Evolutionary conservation across 768 basidiomycete genomes (phyloP), one percentile per base, ranked within the genome.

Genomic region (Trametes cubensis): DNA sequence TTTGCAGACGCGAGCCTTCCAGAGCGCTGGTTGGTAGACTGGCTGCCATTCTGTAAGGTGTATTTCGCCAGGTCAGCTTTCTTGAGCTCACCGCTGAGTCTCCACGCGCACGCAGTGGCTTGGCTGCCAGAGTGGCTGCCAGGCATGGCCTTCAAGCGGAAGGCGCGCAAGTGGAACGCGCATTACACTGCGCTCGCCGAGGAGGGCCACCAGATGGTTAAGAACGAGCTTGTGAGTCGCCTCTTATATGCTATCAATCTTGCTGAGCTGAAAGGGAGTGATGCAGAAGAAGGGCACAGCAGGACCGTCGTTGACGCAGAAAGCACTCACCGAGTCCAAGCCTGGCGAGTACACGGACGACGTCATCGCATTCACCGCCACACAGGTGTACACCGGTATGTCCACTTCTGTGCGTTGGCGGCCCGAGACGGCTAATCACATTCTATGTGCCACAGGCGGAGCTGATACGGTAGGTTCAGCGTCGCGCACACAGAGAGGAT

Each of bases 41-140:
- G 50, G 55, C 21, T 67, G 14, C 64, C 60, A 7, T 50, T 48
- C 11, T 45, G 66, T 63, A 17, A 46, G 66, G 44, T 18, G 21
- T 7, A 15, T 15, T 6, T 40, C 30, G 5, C 15, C 15, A 7
- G 38, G 6, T 26, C 15, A 5, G 1, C 11, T 20, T 4, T n/a
- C 28, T 3, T 18, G 38, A 20, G 30, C 38, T 38, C 11, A 28
- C 39, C 18, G 47, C 38, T 47, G 30, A 47, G 4, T 15, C 11
- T 3, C 11, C 14, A 40, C 15, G 34, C 10, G n/a, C 14, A 18
- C 28, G 28, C 40, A 68, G 69, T 70, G 40, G 66, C 68, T 15
- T 58, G 67, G 39, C 38, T 71, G 6, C 73, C 73, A 0, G 21
- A 55, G 15, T 71, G 63, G 64, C 60, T 72, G 17, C 71, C 71